phyloP scores from a whole-genome alignment of 2,329 filamentous ascomycete genomes.

The Xylariomycetidae sp. region DNA sequence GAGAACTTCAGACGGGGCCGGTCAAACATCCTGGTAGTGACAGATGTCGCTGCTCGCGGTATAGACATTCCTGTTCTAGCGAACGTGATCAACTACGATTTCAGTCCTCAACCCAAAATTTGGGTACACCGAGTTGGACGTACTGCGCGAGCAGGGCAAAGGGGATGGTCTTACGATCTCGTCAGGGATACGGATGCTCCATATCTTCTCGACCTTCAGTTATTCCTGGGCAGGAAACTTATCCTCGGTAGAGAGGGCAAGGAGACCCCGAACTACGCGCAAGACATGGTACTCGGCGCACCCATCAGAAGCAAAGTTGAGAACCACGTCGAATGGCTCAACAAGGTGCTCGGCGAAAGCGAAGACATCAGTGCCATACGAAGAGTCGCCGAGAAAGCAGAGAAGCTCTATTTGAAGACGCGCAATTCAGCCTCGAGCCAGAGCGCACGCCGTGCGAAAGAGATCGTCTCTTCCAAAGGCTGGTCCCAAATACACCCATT shows the following conservation, averaged over 20 bases:
- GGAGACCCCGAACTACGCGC: conserved; percentile 62
- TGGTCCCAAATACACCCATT: conserved; percentile 75
- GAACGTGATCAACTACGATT: conserved; percentile 98
- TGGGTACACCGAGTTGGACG: conserved; percentile 95
- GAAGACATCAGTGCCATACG: conserved; percentile 67
- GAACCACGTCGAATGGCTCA: conserved; percentile 73
- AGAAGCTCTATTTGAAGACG: conserved; percentile 87
- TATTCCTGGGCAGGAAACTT: conserved; percentile 84
- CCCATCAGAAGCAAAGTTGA: conserved; percentile 70
- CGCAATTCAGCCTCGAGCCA: conserved; percentile 84
- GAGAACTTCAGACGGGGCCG: conserved; percentile 80
- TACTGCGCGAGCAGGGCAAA: conserved; percentile 87
- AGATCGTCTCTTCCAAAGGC: conserved; percentile 61
- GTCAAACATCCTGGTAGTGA: conserved; percentile 89
- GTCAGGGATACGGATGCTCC: conserved; percentile 83
- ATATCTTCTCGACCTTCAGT: conserved; percentile 86
- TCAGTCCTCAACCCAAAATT: conserved; percentile 92
- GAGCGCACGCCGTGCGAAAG: conserved; percentile 81
- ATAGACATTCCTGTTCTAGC: conserved; percentile 89
- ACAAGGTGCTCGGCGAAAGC: conserved; percentile 69
- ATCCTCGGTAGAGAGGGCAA: conserved; percentile 62
- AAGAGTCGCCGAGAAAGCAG: conserved; percentile 75
- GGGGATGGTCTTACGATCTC: conserved; percentile 93
- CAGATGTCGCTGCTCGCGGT: conserved; percentile 92
- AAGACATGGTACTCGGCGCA: conserved; percentile 78